Base-by-base conservation (phyloP, 176 grass and related monocot species). In the Avena sativa region DNA sequence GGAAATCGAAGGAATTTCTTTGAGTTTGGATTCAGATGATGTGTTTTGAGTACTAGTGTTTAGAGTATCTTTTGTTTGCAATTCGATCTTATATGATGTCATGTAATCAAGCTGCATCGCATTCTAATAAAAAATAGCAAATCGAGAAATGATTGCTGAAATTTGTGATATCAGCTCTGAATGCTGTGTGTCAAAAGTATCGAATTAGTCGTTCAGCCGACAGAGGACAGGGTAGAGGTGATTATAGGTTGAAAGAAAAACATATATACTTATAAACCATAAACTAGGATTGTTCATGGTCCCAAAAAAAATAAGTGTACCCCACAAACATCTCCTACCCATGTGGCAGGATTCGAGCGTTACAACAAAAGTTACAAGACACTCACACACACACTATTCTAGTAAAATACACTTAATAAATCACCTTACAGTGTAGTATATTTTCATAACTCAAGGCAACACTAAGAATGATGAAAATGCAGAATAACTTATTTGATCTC, bases 331-430 rank as follows among this genome's bases (percentile, higher is more conserved):
- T 78, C 72, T 87, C 83, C 86, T 61, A 74, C 61, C 46, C 81
- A 79, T 91, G 75, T 78, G 88, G 46, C 81, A 21, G 26, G 78
- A 90, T 84, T 58, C 25, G 79, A 74, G 83, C 40, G 44, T 48
- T 88, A 84, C 70, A 74, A 71, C 46, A 88, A 47, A 85, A 88
- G 77, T 78, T 85, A 81, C 86, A 81, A 67, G 16, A 85, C 82
- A 74, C 21, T 51, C 12, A 26, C 47, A 75, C 73, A 53, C 14
- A 64, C 32, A 58, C 28, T 88, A 81, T 12, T 65, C 38, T 87
- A 80, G 25, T 87, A 74, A 14, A 74, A 49, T 26, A 58, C 53
- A 59, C 47, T 88, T 66, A 81, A 66, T 53, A 76, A 30, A 55
- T 53, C 76, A 82, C 81, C 55, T 85, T 75, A 50, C 60, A 19